These are phyloP conservation scores for Didymella pomorum DNA, from an alignment of 2,329 filamentous ascomycete species.

Conservation along the genomic window DNA sequence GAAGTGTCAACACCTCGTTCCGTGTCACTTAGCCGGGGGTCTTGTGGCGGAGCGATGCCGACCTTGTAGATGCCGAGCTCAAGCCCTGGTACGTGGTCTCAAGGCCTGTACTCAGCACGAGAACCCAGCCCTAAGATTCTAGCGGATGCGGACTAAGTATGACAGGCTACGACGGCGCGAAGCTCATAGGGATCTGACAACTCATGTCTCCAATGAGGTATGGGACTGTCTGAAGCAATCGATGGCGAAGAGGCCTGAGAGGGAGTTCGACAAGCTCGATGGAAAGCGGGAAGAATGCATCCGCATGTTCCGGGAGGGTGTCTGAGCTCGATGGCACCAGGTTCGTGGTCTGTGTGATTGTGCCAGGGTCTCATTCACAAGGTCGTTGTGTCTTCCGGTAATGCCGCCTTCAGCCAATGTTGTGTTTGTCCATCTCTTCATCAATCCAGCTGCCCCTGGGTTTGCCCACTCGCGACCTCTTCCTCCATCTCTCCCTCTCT, in stretches of 20 bases:
- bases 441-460: slow-evolving; percentile 42
- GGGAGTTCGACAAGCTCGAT: neutral
- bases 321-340: neutral
- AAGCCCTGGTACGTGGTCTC: neutral
- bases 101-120: neutral
- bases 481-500: slow-evolving; percentile 34
- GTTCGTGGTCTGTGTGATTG: neutral
- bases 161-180: neutral
- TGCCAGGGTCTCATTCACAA: neutral
- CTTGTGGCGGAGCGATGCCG: neutral
- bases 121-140: neutral
- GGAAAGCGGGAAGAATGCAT: neutral
- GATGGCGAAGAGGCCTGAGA: neutral
- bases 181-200: neutral
- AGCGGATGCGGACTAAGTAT: neutral
- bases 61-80: neutral
- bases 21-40: neutral
- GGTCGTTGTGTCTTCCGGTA: neutral
- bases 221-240: neutral
- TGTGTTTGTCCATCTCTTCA: slow-evolving; percentile 46
- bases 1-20: neutral
- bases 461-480: slow-evolving; percentile 22
- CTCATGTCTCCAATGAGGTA: neutral
- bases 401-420: slow-evolving; percentile 38
- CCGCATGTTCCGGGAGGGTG: neutral